Conservation (phyloP, 805 yeast genomes). For the Metschnikowia santaceciliae region DNA sequence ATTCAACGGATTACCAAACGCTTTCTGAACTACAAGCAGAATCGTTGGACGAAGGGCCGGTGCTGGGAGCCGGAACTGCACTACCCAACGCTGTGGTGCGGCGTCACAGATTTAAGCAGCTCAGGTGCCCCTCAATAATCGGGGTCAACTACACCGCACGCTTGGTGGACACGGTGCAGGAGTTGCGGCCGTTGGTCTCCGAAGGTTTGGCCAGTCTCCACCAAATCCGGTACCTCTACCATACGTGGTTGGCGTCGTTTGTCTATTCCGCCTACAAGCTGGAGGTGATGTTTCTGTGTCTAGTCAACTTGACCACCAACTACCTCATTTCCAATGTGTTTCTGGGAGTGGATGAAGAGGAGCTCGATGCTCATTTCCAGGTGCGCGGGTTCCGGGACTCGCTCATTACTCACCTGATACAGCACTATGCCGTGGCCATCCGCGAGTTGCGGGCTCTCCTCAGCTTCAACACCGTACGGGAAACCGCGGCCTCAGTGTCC, state of each 20-base stretch:
- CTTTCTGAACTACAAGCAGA: neutral
- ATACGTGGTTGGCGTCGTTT: constrained; percentile 32
- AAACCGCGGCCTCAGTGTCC: constrained; percentile 31
- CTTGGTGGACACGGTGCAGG: constrained; percentile 5
- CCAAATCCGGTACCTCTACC: constrained; percentile 29
- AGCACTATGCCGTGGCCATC: constrained; percentile 35
- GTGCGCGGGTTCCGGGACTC: constrained; percentile 21
- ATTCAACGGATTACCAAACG: neutral
- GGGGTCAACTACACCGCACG: constrained; percentile 3
- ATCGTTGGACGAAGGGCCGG: neutral
- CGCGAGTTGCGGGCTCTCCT: constrained; percentile 28
- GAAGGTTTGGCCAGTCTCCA: constrained; percentile 26
- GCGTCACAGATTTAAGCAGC: constrained; percentile 1
- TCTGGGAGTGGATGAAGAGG: constrained; percentile 11
- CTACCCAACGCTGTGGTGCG: constrained; percentile 10
- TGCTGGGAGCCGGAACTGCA: neutral
- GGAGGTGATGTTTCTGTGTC: constrained; percentile 32
- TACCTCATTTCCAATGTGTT: constrained; percentile 31
- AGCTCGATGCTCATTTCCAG: constrained; percentile 9
- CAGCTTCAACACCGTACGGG: constrained; percentile 28
- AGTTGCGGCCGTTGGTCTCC: constrained; percentile 17
- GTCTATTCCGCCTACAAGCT: constrained; percentile 22
- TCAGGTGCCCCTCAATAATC: neutral
- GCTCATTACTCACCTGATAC: constrained; percentile 30
- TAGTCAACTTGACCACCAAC: constrained; percentile 37